phyloP scores from a whole-genome alignment of 352 stramenopile genomes.

The Pythium plurisporium region DNA sequence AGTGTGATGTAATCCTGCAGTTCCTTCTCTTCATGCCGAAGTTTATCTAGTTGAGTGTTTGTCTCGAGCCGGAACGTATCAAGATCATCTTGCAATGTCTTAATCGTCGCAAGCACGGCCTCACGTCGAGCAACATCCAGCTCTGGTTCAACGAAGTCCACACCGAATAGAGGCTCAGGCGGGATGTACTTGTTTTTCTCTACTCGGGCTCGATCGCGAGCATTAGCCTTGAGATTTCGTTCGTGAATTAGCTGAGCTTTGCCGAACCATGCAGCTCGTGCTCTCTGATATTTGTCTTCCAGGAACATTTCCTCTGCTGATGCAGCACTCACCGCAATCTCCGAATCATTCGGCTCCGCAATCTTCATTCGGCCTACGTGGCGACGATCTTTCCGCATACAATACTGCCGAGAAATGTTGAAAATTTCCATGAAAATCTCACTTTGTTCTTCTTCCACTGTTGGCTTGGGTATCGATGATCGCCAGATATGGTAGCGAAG shows the following conservation, averaged over 20 bases:
- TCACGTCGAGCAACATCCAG: conserved; percentile 62
- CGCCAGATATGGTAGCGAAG: conserved; percentile 77
- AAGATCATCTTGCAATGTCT: conserved; percentile 46
- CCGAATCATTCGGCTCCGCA: conserved; percentile 16
- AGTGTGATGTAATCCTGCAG: conserved; percentile 70
- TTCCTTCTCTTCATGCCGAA: conserved; percentile 59
- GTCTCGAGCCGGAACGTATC: conserved; percentile 58
- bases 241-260: conserved; percentile 37
- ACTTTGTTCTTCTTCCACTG: conserved; percentile 47
- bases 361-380: conserved; percentile 31
- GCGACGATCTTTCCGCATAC: conserved; percentile 57
- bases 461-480: conserved; percentile 51
- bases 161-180: conserved; percentile 38
- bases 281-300: conserved; percentile 59
- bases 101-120: conserved; percentile 43
- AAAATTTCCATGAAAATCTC: conserved; percentile 74
- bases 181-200: conserved; percentile 40
- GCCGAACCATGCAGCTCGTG: conserved; percentile 38
- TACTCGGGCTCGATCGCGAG: conserved; percentile 21
- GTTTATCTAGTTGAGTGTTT: conserved; percentile 52
- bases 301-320: conserved; percentile 59
- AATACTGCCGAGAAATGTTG: conserved; percentile 69
- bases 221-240: conserved; percentile 27
- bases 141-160: conserved; percentile 63
- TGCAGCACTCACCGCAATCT: conserved; percentile 22